Evolutionary conservation across 2,329 filamentous ascomycete species (phyloP).

Genomic region (Claviceps maximensis): DNA sequence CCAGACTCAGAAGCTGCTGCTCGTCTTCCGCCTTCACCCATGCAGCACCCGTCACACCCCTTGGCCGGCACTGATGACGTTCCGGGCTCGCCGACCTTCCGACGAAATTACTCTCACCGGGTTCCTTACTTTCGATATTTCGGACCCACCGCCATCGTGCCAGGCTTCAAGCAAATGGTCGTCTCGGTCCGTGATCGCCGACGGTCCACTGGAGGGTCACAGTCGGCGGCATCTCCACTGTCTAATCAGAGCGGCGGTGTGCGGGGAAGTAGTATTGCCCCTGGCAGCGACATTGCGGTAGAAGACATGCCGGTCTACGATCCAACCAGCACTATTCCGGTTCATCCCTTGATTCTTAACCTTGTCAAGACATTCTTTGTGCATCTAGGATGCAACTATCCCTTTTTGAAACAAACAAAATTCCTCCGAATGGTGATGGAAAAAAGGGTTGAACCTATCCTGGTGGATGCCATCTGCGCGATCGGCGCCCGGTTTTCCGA

Average conservation of each 20-base stretch:
- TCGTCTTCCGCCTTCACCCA: conserved; percentile 6
- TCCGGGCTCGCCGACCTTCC: conserved; percentile 29
- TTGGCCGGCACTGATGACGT: conserved; percentile 11
- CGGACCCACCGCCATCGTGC: conserved; percentile 80
- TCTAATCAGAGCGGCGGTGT: conserved; percentile 24
- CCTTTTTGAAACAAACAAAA: conserved; percentile 60
- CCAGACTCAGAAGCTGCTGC: background rate
- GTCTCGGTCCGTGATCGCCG: conserved; percentile 57
- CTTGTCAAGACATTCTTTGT: conserved; percentile 71
- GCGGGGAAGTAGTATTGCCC: conserved; percentile 25
- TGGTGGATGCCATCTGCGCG: conserved; percentile 78
- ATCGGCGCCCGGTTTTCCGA: conserved; percentile 71
- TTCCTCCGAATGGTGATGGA: conserved; percentile 67
- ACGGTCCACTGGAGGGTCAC: conserved; percentile 43
- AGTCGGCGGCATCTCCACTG: conserved; percentile 38
- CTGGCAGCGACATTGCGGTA: conserved; percentile 29
- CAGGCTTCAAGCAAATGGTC: conserved; percentile 88
- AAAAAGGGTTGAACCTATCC: conserved; percentile 68
- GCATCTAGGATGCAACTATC: conserved; percentile 75
- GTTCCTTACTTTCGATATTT: conserved; percentile 89
- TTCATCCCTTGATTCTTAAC: conserved; percentile 61
- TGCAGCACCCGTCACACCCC: conserved; percentile 6
- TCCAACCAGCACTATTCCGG: conserved; percentile 52
- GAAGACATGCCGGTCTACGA: conserved; percentile 65
- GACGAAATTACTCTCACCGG: conserved; percentile 43